phyloP scores from a whole-genome alignment of 177 flowering plant genomes.

The Vitis hybrid region DNA sequence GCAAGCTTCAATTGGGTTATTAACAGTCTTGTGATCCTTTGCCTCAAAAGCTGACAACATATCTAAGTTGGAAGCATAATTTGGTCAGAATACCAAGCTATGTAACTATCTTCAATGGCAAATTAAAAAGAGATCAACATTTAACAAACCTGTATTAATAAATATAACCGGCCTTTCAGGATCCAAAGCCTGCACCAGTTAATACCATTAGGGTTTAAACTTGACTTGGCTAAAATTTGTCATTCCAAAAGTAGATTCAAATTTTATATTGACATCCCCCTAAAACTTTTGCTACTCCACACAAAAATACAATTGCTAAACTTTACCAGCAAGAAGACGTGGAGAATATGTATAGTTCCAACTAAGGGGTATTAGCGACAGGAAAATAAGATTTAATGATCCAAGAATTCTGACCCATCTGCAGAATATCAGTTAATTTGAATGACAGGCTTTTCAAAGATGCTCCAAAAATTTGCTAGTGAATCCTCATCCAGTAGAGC shows the following conservation, averaged over 20 bases:
- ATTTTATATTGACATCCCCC: too few species aligned
- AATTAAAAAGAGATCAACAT: not conserved
- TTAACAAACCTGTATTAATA: constrained; percentile 72
- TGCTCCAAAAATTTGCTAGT: too few species aligned
- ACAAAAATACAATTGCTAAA: too few species aligned
- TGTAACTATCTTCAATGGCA: not conserved
- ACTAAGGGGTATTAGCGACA: too few species aligned
- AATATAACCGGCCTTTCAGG: constrained; percentile 69
- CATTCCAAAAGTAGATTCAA: not conserved
- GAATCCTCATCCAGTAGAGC: too few species aligned
- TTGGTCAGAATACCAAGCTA: not conserved
- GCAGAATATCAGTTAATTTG: too few species aligned
- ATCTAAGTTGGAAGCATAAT: constrained; percentile 42
- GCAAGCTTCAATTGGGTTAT: constrained; percentile 75
- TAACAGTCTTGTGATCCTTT: constrained; percentile 62
- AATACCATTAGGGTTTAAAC: not conserved
- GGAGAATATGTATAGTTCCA: too few species aligned
- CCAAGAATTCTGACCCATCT: too few species aligned
- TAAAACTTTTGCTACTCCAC: too few species aligned
- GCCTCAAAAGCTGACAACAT: constrained; percentile 70
- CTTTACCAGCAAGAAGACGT: too few species aligned
- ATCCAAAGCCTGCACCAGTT: constrained; percentile 60
- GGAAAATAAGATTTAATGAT: too few species aligned
- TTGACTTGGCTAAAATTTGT: not conserved
- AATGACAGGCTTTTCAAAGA: too few species aligned